These are phyloP conservation scores for Kuraishia capsulata DNA, from an alignment of 805 yeast genomes.

Conservation along the genomic window DNA sequence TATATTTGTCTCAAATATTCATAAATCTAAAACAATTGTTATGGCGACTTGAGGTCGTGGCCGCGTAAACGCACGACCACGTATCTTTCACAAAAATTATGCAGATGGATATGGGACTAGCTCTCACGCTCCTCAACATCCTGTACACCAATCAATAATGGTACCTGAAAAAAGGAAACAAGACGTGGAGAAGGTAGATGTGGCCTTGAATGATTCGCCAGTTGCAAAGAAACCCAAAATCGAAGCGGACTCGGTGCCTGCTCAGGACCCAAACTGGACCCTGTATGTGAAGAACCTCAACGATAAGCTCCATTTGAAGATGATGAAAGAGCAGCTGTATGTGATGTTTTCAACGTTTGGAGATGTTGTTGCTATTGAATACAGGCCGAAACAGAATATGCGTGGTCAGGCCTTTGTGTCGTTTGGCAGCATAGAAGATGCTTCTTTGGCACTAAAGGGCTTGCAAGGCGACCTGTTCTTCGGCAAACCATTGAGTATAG, in stretches of 20 bases:
- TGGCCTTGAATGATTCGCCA: neutral
- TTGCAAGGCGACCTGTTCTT: constrained; percentile 41
- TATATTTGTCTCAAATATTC: no score
- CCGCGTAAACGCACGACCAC: no score
- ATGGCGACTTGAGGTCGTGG: no score
- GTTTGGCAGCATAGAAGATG: constrained; percentile 37
- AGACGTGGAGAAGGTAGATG: neutral
- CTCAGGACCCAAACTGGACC: constrained; percentile 23
- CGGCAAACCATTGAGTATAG: constrained; percentile 38
- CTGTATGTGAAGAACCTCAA: constrained; percentile 52
- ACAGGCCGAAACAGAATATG: constrained; percentile 16
- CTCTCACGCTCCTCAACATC: no score
- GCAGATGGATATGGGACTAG: no score
- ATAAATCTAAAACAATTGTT: no score
- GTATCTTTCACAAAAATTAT: no score
- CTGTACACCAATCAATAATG: no score
- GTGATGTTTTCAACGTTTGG: constrained; percentile 56
- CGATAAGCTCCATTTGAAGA: constrained; percentile 37
- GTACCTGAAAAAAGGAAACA: neutral
- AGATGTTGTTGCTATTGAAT: constrained; percentile 45
- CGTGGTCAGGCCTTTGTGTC: constrained; percentile 66
- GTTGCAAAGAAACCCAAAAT: neutral
- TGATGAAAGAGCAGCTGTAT: constrained; percentile 45
- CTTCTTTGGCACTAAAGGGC: constrained; percentile 39
- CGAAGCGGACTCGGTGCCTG: no score